A percentile compares a stretch with the other conserved stretches of the same genome.
phyloP scores from a whole-genome alignment of 257 asterid species.

The Parsonsia alboflavescens region DNA sequence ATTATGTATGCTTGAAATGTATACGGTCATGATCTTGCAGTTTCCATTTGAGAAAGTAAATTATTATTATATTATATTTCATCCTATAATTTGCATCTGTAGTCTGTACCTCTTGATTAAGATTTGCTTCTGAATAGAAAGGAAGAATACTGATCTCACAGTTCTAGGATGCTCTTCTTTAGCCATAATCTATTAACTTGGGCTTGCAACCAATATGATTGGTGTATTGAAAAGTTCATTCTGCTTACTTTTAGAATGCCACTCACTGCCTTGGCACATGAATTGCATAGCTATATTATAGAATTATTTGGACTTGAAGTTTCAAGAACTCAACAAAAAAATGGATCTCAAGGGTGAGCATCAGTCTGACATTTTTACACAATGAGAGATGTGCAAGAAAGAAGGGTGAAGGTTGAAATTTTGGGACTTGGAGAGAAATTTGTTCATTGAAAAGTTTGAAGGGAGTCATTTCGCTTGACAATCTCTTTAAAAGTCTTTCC shows the following conservation, averaged over 20 bases:
- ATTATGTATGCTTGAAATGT: not conserved
- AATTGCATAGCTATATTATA: too few relatives aligned
- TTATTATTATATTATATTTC: not conserved
- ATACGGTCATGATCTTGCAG: not conserved
- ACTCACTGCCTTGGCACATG: not conserved
- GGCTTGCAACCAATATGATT: not conserved
- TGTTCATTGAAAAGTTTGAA: too few relatives aligned
- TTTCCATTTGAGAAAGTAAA: not conserved
- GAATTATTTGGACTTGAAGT: too few relatives aligned
- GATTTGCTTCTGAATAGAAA: not conserved
- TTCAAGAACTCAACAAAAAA: too few relatives aligned
- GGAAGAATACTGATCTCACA: not conserved
- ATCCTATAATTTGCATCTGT: not conserved
- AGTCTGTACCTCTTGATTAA: not conserved
- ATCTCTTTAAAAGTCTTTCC: too few relatives aligned
- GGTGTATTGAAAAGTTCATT: not conserved
- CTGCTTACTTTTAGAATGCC: not conserved
- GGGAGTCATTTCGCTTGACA: too few relatives aligned
- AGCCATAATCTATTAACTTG: not conserved
- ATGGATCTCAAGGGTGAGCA: too few relatives aligned
- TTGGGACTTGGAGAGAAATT: too few relatives aligned
- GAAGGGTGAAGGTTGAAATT: too few relatives aligned
- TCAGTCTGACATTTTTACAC: too few relatives aligned
- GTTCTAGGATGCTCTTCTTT: not conserved
- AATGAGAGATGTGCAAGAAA: too few relatives aligned